Base-by-base conservation (phyloP, 2,329 filamentous ascomycete genomes). In the Harringtonia aguacate region DNA sequence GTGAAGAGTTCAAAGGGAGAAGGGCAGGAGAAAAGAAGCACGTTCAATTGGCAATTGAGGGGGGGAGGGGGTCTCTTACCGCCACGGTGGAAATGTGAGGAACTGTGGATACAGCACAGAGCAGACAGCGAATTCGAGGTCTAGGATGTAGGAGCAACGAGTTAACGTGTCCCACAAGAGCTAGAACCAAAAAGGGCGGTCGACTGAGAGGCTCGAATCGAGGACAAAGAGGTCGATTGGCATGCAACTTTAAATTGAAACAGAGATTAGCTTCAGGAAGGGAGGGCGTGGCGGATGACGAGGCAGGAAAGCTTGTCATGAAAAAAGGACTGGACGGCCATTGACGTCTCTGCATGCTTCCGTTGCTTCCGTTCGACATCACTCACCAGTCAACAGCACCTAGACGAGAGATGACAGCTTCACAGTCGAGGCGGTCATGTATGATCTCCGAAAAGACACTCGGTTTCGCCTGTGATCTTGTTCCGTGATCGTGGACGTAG, bases 101-200 rank as follows among this genome's bases (percentile, higher is more conserved):
- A 46, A 22, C 36, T 24, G 22, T 24, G 21, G 20, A 35, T 20
- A 57, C 54, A 53, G 56, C 52, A 60, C 40, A 52, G 47, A 27
- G 22, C 8, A 17, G 45, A 63, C 64, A 61, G 60, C 61, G 62
- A 65, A 67, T 62, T 66, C 59, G 68, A 65, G 10, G 24, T 59
- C 58, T 59, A 44, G 58, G 21, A 36, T 21, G 67, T 69, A 69
- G 73, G 70, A 77, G 70, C 67, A 71, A 75, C 74, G 75, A 78
- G 72, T 65, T 72, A 78, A 78, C 73, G 74, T 76, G 72, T 78
- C 73, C 75, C 70, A 73, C 69, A 58, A 57, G 58, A 39, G 51
- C 61, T 58, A 59, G 64, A 64, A 62, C 60, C 62, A 65, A 60
- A 62, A 65, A 60, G 54, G 41, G n/a, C 13, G 20, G n/a, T 36